Conservation (phyloP, 169 alveolate species). For the Babesia gibsoni region DNA sequence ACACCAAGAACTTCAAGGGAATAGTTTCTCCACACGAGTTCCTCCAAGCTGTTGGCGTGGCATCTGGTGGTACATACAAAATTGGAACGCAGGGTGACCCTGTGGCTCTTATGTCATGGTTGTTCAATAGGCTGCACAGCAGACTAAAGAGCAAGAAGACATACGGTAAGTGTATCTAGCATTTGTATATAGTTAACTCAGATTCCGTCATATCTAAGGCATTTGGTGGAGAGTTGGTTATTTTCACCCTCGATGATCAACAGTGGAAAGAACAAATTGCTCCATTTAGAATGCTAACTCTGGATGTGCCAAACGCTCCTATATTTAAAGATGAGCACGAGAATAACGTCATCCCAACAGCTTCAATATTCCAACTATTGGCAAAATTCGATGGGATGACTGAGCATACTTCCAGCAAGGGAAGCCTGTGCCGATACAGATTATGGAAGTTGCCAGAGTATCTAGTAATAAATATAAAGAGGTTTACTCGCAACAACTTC, state of each 20-base stretch:
- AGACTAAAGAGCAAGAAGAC: slow-evolving; percentile 54
- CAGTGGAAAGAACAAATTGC: slow-evolving; percentile 50
- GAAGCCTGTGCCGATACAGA: slow-evolving; percentile 55
- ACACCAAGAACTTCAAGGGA: slow-evolving; percentile 95
- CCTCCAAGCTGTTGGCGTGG: slow-evolving; percentile 83
- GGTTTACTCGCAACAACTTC: slow-evolving; percentile 93
- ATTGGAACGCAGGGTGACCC: slow-evolving; percentile 92
- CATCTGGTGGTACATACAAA: slow-evolving; percentile 68
- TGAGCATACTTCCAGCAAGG: slow-evolving; percentile 75
- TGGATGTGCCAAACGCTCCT: slow-evolving; percentile 88
- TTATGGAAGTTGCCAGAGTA: slow-evolving; percentile 85
- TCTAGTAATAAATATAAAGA: slow-evolving; percentile 87
- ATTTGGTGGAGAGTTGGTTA: slow-evolving; percentile 85
- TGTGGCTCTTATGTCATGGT: slow-evolving; percentile 90
- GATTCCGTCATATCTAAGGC: slow-evolving; percentile 71
- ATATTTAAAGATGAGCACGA: slow-evolving; percentile 90
- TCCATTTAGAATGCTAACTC: slow-evolving; percentile 68
- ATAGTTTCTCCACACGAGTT: slow-evolving; percentile 97
- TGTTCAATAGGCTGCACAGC: slow-evolving; percentile 78
- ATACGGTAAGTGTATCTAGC: slow-evolving; percentile 5
- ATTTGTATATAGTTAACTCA: not conserved
- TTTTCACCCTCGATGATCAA: slow-evolving; percentile 68
- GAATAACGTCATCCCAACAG: slow-evolving; percentile 87
- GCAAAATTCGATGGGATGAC: slow-evolving; percentile 94
- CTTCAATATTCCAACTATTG: slow-evolving; percentile 88